Evolutionary conservation across 768 basidiomycete genomes (phyloP), one percentile per base, ranked within the genome.

Genomic region (Trametes cingulata): DNA sequence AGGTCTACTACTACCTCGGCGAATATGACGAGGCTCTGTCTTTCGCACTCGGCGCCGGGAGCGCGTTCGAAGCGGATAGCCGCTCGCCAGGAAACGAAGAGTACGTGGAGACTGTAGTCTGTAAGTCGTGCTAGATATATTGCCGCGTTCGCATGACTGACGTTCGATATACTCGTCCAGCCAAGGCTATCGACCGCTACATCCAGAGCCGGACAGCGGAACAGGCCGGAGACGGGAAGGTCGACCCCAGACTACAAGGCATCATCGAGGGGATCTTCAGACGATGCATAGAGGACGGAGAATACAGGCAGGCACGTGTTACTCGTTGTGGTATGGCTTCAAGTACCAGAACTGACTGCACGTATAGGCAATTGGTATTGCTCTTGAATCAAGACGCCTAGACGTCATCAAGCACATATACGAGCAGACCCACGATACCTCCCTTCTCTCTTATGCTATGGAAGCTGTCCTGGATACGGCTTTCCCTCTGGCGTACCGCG

Each of bases 1-100:
- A 98, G 73, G 91, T 98, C 50, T 98, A 98, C 76, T 98, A 94
- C 76, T 96, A 90, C 81, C 81, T 99, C 49, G 94, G 91, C 64
- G 92, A 93, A 73, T 91, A 96, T 67, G 93, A 95, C 69, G 97
- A 99, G 72, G 93, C 95, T 27, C 83, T 99, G 59, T 89, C 92
- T 13, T 98, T 98, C 70, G 97, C 97, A 20, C 85, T 99, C 47
- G 90, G 90, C 58, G 93, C 96, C 17, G 94, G 91, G 57, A 80
- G 76, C 72, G 88, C 91, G 71, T 98, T 98, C 70, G 88, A 92
- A 71, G 80, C 78, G 1, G 90, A 93, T 70, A 77, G 82, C 63
- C 82, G 82, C 67, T 78, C 76, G 15, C 71, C 77, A 58, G 88
- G 82, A 22, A 82, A 88, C 15, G 88, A 85, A 57, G 95, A 98